Evolutionary conservation across 2,329 filamentous ascomycete species (phyloP), one percentile per base, ranked within the genome.

Genomic region (Coniella vitis): DNA sequence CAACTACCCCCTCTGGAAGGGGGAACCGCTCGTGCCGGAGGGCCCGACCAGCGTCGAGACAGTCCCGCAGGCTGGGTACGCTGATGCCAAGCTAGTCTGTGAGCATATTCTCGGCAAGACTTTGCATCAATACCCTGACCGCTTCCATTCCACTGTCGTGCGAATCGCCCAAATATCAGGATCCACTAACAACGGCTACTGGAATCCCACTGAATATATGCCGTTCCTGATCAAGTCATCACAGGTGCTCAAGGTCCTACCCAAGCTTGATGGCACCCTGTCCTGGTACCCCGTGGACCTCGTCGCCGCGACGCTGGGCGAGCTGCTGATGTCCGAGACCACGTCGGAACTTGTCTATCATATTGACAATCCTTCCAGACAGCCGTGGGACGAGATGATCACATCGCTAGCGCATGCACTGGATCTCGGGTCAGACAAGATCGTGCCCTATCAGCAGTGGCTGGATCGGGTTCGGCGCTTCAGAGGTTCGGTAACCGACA

Each of bases 131-230:
- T 58, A 71, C 52, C 68, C 68, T 0, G 49, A 61, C 0, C 60
- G 52, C 2, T 75, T 78, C 61, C 66, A 65, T 14, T 52, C 70
- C 0, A 70, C 68, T 61, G 60, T 58, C 0, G 68, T 74, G 1
- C 67, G 76, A 0, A 62, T 70, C 0, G 78, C 73, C 0, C 78
- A 81, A 57, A 73, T 81, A 36, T 65, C 76, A 1, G 78, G 78
- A 0, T 73, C 69, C 0, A 68, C 56, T 3, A 63, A 47, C 1
- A 76, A 62, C 47, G 76, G 76, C 0, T 72, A 71, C 55, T 81
- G 77, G 78, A 81, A 80, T 53, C 61, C 68, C 0, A 63, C 63
- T 17, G 76, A 79, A 56, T 73, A 79, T 55, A 59, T 78, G 10
- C 54, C 64, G 0, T 75, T 75, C 54, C 47, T 80, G 25, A 54